Evolutionary conservation across 2,329 filamentous ascomycete species (phyloP).

Genomic region (Blastomyces parvus): DNA sequence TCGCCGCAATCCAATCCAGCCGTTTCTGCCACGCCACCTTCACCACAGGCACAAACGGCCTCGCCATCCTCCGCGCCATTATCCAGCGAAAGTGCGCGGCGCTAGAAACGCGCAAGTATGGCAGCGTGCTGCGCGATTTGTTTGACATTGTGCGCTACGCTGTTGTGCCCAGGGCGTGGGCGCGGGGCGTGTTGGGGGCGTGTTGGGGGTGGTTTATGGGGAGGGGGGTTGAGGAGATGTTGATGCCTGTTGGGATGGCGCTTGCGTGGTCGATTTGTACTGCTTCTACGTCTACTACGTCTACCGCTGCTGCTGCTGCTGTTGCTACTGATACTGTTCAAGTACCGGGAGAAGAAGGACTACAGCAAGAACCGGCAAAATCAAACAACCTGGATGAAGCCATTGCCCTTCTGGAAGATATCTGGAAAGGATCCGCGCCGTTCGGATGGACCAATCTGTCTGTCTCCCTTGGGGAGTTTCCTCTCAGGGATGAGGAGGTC

Average conservation of each 20-base stretch:
- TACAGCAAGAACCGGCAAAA: neutral
- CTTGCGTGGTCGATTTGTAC: neutral
- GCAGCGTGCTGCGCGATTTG: neutral
- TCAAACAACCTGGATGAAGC: neutral
- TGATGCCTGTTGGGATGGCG: neutral
- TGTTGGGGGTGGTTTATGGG: neutral
- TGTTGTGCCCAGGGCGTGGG: neutral
- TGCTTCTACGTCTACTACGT: too few relatives aligned
- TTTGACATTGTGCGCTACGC: neutral
- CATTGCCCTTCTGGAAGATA: neutral
- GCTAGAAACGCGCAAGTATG: neutral
- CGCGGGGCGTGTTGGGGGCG: neutral
- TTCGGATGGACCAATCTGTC: neutral
- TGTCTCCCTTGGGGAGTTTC: neutral
- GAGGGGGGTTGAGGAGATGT: neutral
- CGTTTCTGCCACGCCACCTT: neutral
- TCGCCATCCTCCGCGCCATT: neutral
- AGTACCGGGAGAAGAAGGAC: neutral
- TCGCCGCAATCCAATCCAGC: neutral
- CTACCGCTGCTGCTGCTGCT: too few relatives aligned
- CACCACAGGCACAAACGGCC: neutral
- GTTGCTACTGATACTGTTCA: neutral
- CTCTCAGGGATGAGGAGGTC: neutral
- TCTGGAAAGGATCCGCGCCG: neutral
- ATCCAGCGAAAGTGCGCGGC: neutral